phyloP scores from a whole-genome alignment of 148 eudicot species.

The Rhododendron henanense region DNA sequence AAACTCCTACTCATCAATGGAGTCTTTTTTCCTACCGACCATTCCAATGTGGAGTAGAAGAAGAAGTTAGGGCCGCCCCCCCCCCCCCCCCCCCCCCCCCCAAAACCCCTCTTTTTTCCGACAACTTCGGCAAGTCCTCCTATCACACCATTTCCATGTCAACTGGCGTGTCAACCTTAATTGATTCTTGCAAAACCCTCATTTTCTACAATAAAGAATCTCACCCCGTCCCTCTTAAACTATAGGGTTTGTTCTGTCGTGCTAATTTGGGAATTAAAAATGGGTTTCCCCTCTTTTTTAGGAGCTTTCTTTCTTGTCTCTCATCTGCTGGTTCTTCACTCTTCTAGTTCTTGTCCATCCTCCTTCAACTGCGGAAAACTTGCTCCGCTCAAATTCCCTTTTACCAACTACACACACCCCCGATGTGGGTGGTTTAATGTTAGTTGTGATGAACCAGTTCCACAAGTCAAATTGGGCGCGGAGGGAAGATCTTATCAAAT shows the following conservation, averaged over 20 bases:
- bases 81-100: no score
- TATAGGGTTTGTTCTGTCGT: neutral
- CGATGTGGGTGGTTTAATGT: conserved; percentile 28
- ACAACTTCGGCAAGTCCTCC: no score
- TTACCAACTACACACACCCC: conserved; percentile 18
- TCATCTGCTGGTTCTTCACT: conserved; percentile 7
- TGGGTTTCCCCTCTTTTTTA: neutral
- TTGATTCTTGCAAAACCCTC: no score
- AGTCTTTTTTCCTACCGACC: neutral
- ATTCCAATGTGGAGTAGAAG: neutral
- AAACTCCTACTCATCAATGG: neutral
- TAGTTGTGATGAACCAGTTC: conserved; percentile 17
- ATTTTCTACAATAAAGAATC: no score
- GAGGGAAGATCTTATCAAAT: neutral
- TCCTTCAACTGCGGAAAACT: conserved; percentile 26
- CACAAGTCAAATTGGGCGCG: conserved; percentile 7
- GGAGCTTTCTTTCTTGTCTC: neutral
- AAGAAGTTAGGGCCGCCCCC: no score
- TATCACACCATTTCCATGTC: no score
- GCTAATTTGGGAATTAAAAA: neutral
- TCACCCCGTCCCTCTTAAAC: no score
- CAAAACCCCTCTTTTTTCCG: no score
- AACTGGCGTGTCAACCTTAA: no score
- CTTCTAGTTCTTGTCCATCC: conserved; percentile 20
- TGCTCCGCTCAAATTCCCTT: conserved; percentile 26